Evolutionary conservation across 2,329 filamentous ascomycete genomes (phyloP).

Genomic region (Neoascochyta sp.): DNA sequence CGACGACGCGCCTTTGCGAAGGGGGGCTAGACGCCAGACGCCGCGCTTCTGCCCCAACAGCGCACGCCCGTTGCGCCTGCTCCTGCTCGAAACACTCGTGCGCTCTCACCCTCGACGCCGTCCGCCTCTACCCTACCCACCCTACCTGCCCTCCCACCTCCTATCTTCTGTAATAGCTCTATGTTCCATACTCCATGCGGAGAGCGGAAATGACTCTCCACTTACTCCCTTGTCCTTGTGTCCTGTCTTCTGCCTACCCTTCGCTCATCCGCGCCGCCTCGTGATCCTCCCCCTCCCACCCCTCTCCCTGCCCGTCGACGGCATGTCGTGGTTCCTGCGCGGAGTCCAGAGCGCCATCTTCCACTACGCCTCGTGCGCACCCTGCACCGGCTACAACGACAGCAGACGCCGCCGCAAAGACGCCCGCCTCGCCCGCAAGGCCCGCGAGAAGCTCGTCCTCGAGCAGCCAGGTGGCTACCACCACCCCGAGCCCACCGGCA

Average conservation of each 20-base stretch:
- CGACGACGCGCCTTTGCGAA: no score
- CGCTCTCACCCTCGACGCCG: slow-evolving; percentile 1
- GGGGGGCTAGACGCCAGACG: no score
- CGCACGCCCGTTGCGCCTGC: no score
- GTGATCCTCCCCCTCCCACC: background rate
- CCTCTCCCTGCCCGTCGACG: slow-evolving; percentile 1
- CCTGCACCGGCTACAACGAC: slow-evolving; percentile 69
- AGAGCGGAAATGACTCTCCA: slow-evolving; percentile 22
- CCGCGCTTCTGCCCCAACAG: no score
- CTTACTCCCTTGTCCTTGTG: slow-evolving; percentile 5
- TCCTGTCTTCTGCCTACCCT: no score
- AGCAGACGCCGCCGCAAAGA: slow-evolving; percentile 67
- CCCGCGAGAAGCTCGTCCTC: slow-evolving; percentile 61
- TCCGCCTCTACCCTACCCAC: slow-evolving; percentile 4
- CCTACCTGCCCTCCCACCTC: slow-evolving; percentile 1
- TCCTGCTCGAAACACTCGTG: slow-evolving; percentile 10
- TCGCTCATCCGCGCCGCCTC: no score
- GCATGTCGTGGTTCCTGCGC: slow-evolving; percentile 42
- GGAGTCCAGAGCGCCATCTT: slow-evolving; percentile 72
- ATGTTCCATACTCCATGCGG: slow-evolving; percentile 33
- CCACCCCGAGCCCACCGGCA: slow-evolving; percentile 78
- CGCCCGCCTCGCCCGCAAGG: slow-evolving; percentile 63
- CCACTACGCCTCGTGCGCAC: slow-evolving; percentile 72
- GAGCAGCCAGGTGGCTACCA: slow-evolving; percentile 71
- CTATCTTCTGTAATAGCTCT: background rate